Percentiles rank a stretch among this genome's conserved stretches.
Evolutionary conservation across 768 basidiomycete genomes (phyloP).

Genomic region (Baorangia bicolor): DNA sequence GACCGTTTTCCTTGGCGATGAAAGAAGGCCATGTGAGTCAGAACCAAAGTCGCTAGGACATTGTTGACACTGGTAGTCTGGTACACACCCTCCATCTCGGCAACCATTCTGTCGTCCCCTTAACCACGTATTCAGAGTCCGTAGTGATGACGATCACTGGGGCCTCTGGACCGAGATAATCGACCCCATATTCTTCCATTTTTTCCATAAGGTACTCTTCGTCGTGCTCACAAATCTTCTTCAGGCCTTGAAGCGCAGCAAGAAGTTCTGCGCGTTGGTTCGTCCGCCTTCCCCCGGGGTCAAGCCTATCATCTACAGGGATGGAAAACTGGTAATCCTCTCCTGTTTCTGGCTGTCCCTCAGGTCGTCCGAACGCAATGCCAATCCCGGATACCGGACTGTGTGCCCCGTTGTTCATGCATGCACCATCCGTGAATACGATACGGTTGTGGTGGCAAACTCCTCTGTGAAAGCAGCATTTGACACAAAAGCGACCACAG

Average conservation of each 20-base stretch:
- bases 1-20: not conserved
- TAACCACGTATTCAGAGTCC: slow-evolving; percentile 36
- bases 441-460: slow-evolving; percentile 20
- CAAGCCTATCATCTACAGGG: slow-evolving; percentile 22
- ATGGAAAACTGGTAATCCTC: slow-evolving; percentile 11
- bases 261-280: slow-evolving; percentile 35
- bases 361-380: not conserved
- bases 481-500: slow-evolving; percentile 1
- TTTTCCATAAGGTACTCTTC: not conserved
- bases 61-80: not conserved
- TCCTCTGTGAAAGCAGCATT: slow-evolving; percentile 1
- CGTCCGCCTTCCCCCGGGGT: slow-evolving; percentile 19
- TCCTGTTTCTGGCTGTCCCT: not conserved
- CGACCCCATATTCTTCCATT: not conserved
- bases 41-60: not conserved
- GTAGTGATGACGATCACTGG: slow-evolving; percentile 22
- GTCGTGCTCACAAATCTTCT: not conserved
- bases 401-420: slow-evolving; percentile 26
- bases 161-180: not conserved
- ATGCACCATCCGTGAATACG: slow-evolving; percentile 36
- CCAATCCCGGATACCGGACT: slow-evolving; percentile 14
- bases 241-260: slow-evolving; percentile 27
- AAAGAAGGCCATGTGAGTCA: not conserved
- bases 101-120: slow-evolving; percentile 36
- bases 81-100: slow-evolving; percentile 30